These are phyloP conservation scores for Vinca minor DNA, from an alignment of 257 asterid species.

Conservation along the genomic window DNA sequence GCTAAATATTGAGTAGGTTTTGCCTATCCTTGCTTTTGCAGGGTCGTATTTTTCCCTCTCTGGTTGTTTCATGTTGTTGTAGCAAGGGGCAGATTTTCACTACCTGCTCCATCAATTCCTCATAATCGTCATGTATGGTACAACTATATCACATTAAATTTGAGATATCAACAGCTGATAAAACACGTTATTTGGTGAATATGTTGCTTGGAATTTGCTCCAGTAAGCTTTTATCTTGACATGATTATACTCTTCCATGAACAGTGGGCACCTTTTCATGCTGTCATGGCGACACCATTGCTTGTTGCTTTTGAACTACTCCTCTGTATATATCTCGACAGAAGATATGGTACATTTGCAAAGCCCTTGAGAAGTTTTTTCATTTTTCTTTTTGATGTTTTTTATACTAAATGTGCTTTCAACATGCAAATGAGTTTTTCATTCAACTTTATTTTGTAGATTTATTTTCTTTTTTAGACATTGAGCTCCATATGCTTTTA, in stretches of 20 bases:
- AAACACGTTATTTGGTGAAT: background rate
- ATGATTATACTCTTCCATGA: conserved; percentile 22
- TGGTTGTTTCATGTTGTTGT: conserved; percentile 93
- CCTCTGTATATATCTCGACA: conserved; percentile 74
- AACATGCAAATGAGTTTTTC: background rate
- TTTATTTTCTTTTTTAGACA: background rate
- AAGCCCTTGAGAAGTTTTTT: conserved; percentile 8
- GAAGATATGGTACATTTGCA: conserved; percentile 44
- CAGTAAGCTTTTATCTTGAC: conserved; percentile 16
- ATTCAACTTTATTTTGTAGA: background rate
- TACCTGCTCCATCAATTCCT: conserved; percentile 97
- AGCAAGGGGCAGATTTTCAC: conserved; percentile 95
- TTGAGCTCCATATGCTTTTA: background rate
- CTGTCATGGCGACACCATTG: conserved; percentile 76
- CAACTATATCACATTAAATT: conserved; percentile 12
- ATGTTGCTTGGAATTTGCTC: background rate
- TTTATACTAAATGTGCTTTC: background rate
- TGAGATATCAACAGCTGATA: background rate
- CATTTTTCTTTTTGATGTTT: no score
- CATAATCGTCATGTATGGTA: conserved; percentile 78
- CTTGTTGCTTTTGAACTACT: conserved; percentile 92
- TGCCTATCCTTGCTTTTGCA: conserved; percentile 24
- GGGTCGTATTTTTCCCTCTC: conserved; percentile 73
- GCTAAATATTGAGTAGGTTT: conserved; percentile 6
- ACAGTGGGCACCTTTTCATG: conserved; percentile 98